Conservation (phyloP, 768 basidiomycete species). For the Solioccasus polychromus region DNA sequence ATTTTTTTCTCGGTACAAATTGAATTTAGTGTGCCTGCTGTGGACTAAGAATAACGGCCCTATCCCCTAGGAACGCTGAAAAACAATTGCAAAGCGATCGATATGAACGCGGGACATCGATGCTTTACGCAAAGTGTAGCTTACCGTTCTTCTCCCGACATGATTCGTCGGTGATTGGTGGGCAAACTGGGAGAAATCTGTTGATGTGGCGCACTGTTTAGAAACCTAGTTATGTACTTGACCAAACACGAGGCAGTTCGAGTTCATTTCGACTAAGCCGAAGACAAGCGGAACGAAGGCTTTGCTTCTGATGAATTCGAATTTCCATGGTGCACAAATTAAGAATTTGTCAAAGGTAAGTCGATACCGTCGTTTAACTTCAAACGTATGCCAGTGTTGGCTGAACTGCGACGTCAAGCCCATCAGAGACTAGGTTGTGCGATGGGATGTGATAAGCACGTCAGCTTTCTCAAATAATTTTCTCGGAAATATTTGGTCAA, state of each 20-base stretch:
- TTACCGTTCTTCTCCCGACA: neutral
- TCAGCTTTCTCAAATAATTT: no score
- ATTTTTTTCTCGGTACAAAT: neutral
- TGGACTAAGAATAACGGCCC: neutral
- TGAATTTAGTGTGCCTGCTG: conserved; percentile 17
- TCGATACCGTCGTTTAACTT: no score
- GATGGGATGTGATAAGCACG: no score
- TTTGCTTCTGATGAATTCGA: no score
- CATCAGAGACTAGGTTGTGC: no score
- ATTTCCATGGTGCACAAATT: no score
- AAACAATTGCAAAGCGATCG: conserved; percentile 49
- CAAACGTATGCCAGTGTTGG: no score
- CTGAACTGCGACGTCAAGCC: no score
- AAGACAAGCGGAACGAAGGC: no score
- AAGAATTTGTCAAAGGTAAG: no score
- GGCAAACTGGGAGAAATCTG: conserved; percentile 3
- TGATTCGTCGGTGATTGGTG: conserved; percentile 12
- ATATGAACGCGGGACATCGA: conserved; percentile 31
- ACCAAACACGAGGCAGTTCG: conserved; percentile 23
- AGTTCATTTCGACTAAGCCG: conserved; percentile 14
- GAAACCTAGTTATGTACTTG: neutral
- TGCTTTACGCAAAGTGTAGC: conserved; percentile 9
- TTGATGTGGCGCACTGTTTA: conserved; percentile 2
- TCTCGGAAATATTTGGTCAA: no score
- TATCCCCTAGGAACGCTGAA: conserved; percentile 23